These are phyloP conservation scores for Metschnikowia orientalis DNA, from an alignment of 805 yeast genomes.

Conservation along the genomic window DNA sequence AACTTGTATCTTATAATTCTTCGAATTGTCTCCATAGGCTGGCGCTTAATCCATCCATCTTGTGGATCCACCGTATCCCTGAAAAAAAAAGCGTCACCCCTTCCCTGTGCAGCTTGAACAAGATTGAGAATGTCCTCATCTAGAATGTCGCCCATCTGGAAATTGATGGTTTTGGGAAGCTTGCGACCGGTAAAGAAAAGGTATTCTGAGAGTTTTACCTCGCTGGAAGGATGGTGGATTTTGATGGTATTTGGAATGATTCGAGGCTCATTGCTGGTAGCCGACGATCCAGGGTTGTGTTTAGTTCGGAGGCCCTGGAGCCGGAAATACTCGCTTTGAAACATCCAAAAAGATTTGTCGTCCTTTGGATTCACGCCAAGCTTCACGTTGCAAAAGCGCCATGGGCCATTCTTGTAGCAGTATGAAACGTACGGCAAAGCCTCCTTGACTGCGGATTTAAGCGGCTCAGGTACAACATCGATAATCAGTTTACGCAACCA, in stretches of 20 bases:
- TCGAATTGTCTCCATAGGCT: constrained; percentile 61
- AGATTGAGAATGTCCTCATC: constrained; percentile 56
- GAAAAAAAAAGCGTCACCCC: constrained; percentile 32
- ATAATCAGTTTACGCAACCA: constrained; percentile 78
- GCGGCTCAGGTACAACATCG: constrained; percentile 47
- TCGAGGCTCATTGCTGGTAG: constrained; percentile 8
- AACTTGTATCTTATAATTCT: constrained; percentile 70
- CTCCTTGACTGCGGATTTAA: constrained; percentile 50
- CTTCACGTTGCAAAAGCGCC: constrained; percentile 81
- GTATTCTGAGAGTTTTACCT: constrained; percentile 24
- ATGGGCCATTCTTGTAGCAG: constrained; percentile 84
- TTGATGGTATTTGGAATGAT: constrained; percentile 26
- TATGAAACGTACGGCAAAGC: constrained; percentile 85
- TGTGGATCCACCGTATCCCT: constrained; percentile 40
- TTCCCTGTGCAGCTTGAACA: constrained; percentile 32
- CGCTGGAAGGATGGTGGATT: constrained; percentile 13
- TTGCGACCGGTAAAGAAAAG: constrained; percentile 69
- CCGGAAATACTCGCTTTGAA: constrained; percentile 85
- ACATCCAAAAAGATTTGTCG: constrained; percentile 51
- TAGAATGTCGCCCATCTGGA: constrained; percentile 73
- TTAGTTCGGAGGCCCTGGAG: constrained; percentile 31
- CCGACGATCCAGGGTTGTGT: constrained; percentile 4
- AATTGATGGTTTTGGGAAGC: constrained; percentile 64
- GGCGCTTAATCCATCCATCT: constrained; percentile 77
- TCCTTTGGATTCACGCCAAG: constrained; percentile 75